Percentiles rank a stretch among this genome's conserved stretches.
Conservation (phyloP, 2,329 filamentous ascomycete species). For the Penicillium sp. region DNA sequence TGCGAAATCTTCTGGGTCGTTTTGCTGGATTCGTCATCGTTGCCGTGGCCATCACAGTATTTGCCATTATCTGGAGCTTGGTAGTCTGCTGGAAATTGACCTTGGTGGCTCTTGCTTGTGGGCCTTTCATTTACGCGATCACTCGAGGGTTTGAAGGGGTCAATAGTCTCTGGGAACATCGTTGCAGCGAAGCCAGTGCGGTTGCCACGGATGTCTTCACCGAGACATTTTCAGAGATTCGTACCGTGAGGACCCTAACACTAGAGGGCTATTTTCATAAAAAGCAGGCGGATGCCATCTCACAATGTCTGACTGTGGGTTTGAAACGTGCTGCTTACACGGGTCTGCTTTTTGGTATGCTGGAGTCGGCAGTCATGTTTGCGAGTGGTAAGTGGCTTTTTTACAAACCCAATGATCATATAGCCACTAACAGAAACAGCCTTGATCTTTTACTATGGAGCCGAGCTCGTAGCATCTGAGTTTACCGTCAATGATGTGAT, state of each 20-base stretch:
- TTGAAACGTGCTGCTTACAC: slow-evolving; percentile 67
- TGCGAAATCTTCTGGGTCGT: slow-evolving; percentile 77
- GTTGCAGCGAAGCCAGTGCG: slow-evolving; percentile 66
- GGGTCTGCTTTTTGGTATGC: slow-evolving; percentile 75
- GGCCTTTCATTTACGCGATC: slow-evolving; percentile 68
- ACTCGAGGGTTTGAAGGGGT: slow-evolving; percentile 68
- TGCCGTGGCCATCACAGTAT: slow-evolving; percentile 66
- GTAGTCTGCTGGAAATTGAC: slow-evolving; percentile 78
- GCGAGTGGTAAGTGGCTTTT: slow-evolving; percentile 56
- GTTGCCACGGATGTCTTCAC: slow-evolving; percentile 65
- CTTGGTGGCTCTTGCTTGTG: slow-evolving; percentile 70
- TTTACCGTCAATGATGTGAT: slow-evolving; percentile 64
- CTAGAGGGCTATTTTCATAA: slow-evolving; percentile 71
- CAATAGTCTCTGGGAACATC: slow-evolving; percentile 72
- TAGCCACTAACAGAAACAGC: slow-evolving; percentile 48
- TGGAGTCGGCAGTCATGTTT: slow-evolving; percentile 72
- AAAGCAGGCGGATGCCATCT: slow-evolving; percentile 62
- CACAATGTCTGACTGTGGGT: slow-evolving; percentile 62
- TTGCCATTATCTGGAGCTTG: slow-evolving; percentile 76
- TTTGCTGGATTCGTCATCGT: slow-evolving; percentile 74
- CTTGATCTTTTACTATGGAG: slow-evolving; percentile 82
- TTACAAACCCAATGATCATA: neutral
- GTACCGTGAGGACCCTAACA: slow-evolving; percentile 74
- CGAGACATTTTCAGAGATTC: slow-evolving; percentile 78
- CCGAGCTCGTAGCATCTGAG: slow-evolving; percentile 61